A percentile compares a stretch with the other conserved stretches of the same genome.
Evolutionary conservation across 305 asterid genomes (phyloP).

Genomic region (Fraxinus nigra): DNA sequence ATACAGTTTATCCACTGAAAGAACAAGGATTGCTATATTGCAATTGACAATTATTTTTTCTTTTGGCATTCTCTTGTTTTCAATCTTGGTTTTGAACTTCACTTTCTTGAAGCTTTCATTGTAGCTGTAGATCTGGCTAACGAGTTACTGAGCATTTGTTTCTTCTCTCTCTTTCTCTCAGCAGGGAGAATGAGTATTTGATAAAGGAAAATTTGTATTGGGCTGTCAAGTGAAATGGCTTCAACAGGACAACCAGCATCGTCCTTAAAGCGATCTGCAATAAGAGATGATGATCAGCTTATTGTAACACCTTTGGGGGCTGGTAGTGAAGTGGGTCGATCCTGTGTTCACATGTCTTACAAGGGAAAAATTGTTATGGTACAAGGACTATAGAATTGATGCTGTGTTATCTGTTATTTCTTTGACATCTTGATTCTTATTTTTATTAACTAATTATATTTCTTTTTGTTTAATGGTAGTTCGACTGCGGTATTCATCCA

Average conservation of each 20-base stretch:
- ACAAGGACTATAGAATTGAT: not conserved
- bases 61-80: not conserved
- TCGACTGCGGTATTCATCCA: slow-evolving; percentile 96
- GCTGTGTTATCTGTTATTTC: not conserved
- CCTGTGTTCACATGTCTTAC: slow-evolving; percentile 84
- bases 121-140: not conserved
- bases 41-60: not conserved
- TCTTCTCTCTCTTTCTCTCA: not conserved
- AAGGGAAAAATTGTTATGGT: slow-evolving; percentile 90
- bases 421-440: not conserved
- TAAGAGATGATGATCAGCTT: slow-evolving; percentile 81
- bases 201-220: slow-evolving; percentile 3
- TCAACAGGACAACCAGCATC: slow-evolving; percentile 50
- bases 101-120: not conserved
- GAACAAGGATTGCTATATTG: not conserved
- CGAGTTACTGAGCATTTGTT: not conserved
- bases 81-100: not conserved
- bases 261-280: slow-evolving; percentile 47
- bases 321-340: slow-evolving; percentile 96
- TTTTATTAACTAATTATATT: slow-evolving; percentile 3
- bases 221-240: slow-evolving; percentile 41
- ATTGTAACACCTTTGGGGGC: slow-evolving; percentile 91
- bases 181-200: slow-evolving; percentile 10
- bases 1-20: not conserved
- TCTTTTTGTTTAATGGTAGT: slow-evolving; percentile 36